Evolutionary conservation across 108 stramenopile species (phyloP), one percentile per base, ranked within the genome.

Genomic region (Cyclotella cryptica): DNA sequence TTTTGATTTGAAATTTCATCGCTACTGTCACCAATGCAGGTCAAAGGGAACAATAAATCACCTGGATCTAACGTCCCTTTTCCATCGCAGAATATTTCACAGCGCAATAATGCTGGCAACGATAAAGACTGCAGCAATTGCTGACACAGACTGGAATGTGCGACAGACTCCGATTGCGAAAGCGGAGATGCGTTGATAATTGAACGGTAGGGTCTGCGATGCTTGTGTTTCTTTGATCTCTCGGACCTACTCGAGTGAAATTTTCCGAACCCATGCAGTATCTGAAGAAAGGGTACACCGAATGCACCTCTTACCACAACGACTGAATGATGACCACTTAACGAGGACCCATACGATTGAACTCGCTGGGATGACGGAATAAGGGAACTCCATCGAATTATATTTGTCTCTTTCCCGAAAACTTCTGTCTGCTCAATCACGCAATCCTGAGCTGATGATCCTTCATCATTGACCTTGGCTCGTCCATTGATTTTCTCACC

Each of bases 291-390:
- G 1, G 92, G 92, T 70, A 87, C 49, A 14, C 87, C 90, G 61
- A 88, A 92, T 17, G 74, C 59, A 26, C 90, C 92, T 65, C 94
- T 85, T n/a, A 92, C 89, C 22, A 90, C 75, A 40, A 92, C 83
- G 0, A 82, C 80, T 27, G 62, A 44, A 29, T 71, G 47, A 26
- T 43, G 43, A 18, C 54, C 57, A 30, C 62, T 22, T 2, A 1
- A 43, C 7, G 1, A 24, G 5, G 40, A 63, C 3, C 8, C 19
- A 19, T 51, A 8, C 3, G 18, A 3, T 8, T 19, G 5, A 21
- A 19, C 22, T 46, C 30, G 10, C n/a, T 53, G 18, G 10, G 49
- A n/a, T 51, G 62, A 12, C 3, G 40, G 49, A 61, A 77, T 67
- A 24, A 86, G 80, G 49, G 21, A 41, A 24, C 30, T 60, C 83